phyloP scores from a whole-genome alignment of 2,329 filamentous ascomycete species.

The Xylaria sp. region DNA sequence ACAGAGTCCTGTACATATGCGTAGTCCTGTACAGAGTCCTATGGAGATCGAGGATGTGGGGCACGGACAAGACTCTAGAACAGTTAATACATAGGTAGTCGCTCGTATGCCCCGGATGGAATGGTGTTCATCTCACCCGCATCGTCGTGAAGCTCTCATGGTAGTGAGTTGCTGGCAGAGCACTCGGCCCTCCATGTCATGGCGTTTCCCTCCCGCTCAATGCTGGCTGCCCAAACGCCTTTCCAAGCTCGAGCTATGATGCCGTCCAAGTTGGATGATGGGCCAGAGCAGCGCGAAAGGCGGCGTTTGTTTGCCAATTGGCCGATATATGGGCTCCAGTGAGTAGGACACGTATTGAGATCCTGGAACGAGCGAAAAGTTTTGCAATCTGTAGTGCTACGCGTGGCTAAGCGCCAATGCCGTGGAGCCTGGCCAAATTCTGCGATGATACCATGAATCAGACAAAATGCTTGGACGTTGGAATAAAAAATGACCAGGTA shows the following conservation, averaged over 20 bases:
- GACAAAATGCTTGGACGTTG: too few species aligned
- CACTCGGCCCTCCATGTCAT: not conserved
- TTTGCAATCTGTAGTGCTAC: not conserved
- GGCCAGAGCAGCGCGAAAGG: not conserved
- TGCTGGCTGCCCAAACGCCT: conserved; percentile 4
- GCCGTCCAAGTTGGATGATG: conserved; percentile 1
- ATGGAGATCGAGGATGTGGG: conserved; percentile 14
- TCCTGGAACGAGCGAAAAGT: too few species aligned
- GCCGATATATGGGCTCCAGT: not conserved
- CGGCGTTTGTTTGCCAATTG: not conserved
- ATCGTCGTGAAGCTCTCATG: conserved; percentile 22
- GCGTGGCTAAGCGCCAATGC: not conserved
- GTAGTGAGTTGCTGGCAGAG: conserved; percentile 15
- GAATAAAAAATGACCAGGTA: too few species aligned
- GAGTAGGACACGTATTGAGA: not conserved
- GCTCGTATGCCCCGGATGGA: not conserved
- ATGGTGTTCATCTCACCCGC: conserved; percentile 24
- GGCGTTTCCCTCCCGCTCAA: conserved; percentile 10
- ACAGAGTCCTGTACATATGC: not conserved
- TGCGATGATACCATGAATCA: not conserved
- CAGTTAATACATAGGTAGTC: conserved; percentile 18
- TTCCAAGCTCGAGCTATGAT: conserved; percentile 14
- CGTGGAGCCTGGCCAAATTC: not conserved
- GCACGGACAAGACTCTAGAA: conserved; percentile 9
- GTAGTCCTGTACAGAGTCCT: conserved; percentile 12